Evolutionary conservation across 2,329 filamentous ascomycete genomes (phyloP).

Genomic region (Ophiosphaerella narmari): DNA sequence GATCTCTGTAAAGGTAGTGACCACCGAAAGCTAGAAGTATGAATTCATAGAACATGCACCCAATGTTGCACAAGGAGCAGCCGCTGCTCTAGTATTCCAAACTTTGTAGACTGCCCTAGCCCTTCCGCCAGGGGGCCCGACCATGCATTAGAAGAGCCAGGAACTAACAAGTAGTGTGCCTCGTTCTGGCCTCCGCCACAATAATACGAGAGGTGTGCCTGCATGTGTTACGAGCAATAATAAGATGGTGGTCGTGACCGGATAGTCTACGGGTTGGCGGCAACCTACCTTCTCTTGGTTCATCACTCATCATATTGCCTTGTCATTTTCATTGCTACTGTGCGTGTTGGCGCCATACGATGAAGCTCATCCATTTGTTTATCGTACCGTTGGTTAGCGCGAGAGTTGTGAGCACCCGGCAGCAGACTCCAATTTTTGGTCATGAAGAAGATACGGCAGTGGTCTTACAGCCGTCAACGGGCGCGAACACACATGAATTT

Average conservation of each 20-base stretch:
- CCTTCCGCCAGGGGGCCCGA: slow-evolving; percentile 1
- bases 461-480: background rate
- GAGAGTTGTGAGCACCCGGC: slow-evolving; percentile 4
- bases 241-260: slow-evolving; percentile 3
- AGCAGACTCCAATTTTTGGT: slow-evolving; percentile 9
- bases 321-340: background rate
- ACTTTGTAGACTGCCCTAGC: background rate
- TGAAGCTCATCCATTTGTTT: slow-evolving; percentile 9
- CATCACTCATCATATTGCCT: too few relatives aligned
- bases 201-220: slow-evolving; percentile 1
- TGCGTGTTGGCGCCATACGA: background rate
- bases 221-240: background rate
- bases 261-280: background rate
- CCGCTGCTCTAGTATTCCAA: too few relatives aligned
- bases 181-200: slow-evolving; percentile 1
- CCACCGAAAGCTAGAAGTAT: too few relatives aligned
- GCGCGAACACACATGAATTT: slow-evolving; percentile 1
- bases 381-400: slow-evolving; percentile 15
- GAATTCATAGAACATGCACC: too few relatives aligned
- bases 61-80: too few relatives aligned
- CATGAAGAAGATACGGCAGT: background rate
- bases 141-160: background rate
- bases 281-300: too few relatives aligned
- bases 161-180: background rate
- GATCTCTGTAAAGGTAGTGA: too few relatives aligned